These are phyloP conservation scores for Calocera cornea DNA, from an alignment of 768 basidiomycete genomes.

Conservation along the genomic window DNA sequence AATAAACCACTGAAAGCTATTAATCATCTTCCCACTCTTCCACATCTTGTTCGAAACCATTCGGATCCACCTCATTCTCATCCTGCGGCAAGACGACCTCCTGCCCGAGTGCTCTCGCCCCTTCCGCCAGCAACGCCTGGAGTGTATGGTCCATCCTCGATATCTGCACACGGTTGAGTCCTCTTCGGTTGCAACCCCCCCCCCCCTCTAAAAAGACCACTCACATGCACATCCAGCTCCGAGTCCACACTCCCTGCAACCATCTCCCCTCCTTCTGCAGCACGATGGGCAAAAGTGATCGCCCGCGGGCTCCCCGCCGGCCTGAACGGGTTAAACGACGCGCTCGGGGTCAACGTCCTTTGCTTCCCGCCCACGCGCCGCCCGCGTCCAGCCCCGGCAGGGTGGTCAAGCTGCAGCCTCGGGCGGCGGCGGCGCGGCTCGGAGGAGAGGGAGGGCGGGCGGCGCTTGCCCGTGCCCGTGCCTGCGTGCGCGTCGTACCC, in stretches of 20 bases:
- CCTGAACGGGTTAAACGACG: background rate
- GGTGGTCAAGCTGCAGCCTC: background rate
- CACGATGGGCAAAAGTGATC: background rate
- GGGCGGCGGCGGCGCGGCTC: too few species aligned
- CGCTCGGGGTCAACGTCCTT: background rate
- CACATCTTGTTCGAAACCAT: background rate
- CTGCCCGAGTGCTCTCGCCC: background rate
- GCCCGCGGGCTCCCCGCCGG: background rate
- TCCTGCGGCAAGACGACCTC: background rate
- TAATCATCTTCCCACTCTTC: background rate
- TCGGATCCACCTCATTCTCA: background rate
- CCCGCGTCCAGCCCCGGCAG: background rate
- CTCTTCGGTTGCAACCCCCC: background rate
- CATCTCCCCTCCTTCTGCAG: background rate
- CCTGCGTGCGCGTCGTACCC: too few species aligned
- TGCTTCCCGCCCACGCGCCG: background rate
- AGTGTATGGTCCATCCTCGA: slow-evolving; percentile 1
- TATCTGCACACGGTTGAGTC: background rate
- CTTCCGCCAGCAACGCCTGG: background rate
- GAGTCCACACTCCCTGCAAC: background rate
- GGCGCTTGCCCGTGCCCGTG: too few species aligned
- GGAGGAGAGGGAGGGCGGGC: too few species aligned
- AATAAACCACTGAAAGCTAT: background rate
- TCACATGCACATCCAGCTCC: background rate
- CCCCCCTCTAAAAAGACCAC: background rate